Evolutionary conservation across 768 basidiomycete genomes (phyloP).

Genomic region (Boletus rubropictus): DNA sequence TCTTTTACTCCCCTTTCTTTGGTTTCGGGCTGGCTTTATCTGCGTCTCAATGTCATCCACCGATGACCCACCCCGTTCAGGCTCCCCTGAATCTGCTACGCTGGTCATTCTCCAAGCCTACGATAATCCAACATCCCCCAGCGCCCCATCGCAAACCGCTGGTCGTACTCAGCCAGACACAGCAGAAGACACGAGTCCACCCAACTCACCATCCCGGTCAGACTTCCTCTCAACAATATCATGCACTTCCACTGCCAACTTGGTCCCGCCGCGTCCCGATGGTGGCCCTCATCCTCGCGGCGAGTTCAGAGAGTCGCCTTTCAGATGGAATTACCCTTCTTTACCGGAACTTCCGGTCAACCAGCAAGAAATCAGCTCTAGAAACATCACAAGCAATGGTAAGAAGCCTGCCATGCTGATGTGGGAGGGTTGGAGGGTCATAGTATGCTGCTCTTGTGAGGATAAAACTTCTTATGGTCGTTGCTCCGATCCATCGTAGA

Average conservation of each 20-base stretch:
- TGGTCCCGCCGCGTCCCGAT: constrained; percentile 20
- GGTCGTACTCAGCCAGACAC: not conserved
- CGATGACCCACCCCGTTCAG: constrained; percentile 8
- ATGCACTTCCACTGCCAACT: constrained; percentile 17
- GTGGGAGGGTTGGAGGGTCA: constrained; percentile 49
- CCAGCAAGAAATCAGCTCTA: constrained; percentile 2
- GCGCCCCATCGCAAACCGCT: not conserved
- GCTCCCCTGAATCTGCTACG: constrained; percentile 27
- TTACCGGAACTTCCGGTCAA: constrained; percentile 16
- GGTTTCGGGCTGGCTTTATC: not conserved
- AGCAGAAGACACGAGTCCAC: constrained; percentile 5
- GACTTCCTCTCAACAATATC: constrained; percentile 25
- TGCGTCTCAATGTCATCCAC: constrained; percentile 9
- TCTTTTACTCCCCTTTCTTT: constrained; percentile 2
- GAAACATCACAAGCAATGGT: not conserved
- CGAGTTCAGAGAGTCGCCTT: constrained; percentile 28
- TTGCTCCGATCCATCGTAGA: not conserved
- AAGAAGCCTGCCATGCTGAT: constrained; percentile 16
- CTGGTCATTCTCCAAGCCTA: constrained; percentile 26
- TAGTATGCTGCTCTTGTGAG: constrained; percentile 56
- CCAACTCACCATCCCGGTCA: constrained; percentile 14
- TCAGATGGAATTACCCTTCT: constrained; percentile 28
- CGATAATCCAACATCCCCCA: constrained; percentile 6
- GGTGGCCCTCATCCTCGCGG: constrained; percentile 1
- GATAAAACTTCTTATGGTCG: not conserved